Evolutionary conservation across 2,329 filamentous ascomycete species (phyloP), one percentile per base, ranked within the genome.

Genomic region (Monosporascus cannonballus): DNA sequence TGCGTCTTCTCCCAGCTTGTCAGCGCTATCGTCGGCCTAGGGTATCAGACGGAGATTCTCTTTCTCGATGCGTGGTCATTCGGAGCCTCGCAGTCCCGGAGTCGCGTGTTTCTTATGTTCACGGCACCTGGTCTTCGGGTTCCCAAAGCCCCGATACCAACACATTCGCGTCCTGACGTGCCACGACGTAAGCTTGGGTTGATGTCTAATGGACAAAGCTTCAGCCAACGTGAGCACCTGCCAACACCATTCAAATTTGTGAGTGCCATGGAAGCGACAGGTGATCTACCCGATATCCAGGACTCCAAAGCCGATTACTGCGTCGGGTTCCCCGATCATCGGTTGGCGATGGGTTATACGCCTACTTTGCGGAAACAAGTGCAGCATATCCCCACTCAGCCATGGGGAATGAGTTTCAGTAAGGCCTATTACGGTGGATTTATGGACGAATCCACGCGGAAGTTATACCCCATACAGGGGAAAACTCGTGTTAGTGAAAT

Each of bases 1-100:
- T 88, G 89, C 53, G 80, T 89, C 0, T 84, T 92, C 49, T 84
- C 84, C 1, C 88, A 92, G 59, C 73, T 94, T 0, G 74, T 94
- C 9, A 88, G 86, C 56, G 78, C 84, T 1, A 70, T 94, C 0
- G 85, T 93, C 0, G 87, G 85, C 0, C 74, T 94, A 56, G 89
- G 89, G 0, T 95, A 94, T 59, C 89, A 95, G 62, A 74, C 83
- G 0, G 80, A 86, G 41, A 77, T 89, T 38, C 82, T 84, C 52
- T 73, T 86, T 0, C 72, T 89, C 20, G 87, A 91, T 57, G 80
- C 87, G 0, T 90, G 86, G 76, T 80, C 79, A 0, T 83, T 80
- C 56, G 87, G 88, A 1, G 82, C 84, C 2, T 72, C 83, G 0
- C 89, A 94, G 63, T 73, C 70, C 3, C 79, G 90, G 4, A 79